These are phyloP conservation scores for Carallia pectinifolia DNA, from an alignment of 345 rosid genomes.

Conservation along the genomic window DNA sequence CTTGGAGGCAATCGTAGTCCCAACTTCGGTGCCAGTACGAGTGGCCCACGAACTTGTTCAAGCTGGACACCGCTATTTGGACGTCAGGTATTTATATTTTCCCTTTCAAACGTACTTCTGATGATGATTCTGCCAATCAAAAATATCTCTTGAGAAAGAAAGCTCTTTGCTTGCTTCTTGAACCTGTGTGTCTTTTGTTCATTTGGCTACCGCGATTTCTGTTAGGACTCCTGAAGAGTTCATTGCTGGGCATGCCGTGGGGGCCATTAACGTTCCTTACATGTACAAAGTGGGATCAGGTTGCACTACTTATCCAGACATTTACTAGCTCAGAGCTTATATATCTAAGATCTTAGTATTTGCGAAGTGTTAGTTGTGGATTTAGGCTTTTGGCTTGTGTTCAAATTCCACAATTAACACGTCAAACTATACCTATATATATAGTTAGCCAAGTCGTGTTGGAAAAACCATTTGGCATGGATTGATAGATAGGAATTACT, in stretches of 20 bases:
- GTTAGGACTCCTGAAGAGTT: constrained; percentile 78
- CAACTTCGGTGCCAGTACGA: constrained; percentile 81
- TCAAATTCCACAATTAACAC: too few relatives aligned
- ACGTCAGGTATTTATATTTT: constrained; percentile 49
- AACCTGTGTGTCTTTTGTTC: neutral
- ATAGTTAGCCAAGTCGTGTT: too few relatives aligned
- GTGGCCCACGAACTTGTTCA: constrained; percentile 83
- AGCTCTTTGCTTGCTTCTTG: neutral
- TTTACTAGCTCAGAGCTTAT: neutral
- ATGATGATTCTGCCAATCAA: too few relatives aligned
- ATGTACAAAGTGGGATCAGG: constrained; percentile 85
- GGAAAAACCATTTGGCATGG: neutral
- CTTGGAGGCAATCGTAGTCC: constrained; percentile 47
- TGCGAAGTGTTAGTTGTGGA: too few relatives aligned
- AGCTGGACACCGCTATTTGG: constrained; percentile 78
- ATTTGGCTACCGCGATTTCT: neutral
- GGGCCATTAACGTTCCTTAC: constrained; percentile 80
- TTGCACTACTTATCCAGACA: neutral
- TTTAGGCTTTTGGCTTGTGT: too few relatives aligned
- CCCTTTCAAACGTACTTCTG: neutral
- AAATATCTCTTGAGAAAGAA: neutral
- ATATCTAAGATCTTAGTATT: neutral
- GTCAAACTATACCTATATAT: too few relatives aligned
- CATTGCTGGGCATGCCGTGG: constrained; percentile 68
- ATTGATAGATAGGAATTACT: neutral